Evolutionary conservation across 2,329 filamentous ascomycete genomes (phyloP).

Genomic region (Colletotrichum tanaceti): DNA sequence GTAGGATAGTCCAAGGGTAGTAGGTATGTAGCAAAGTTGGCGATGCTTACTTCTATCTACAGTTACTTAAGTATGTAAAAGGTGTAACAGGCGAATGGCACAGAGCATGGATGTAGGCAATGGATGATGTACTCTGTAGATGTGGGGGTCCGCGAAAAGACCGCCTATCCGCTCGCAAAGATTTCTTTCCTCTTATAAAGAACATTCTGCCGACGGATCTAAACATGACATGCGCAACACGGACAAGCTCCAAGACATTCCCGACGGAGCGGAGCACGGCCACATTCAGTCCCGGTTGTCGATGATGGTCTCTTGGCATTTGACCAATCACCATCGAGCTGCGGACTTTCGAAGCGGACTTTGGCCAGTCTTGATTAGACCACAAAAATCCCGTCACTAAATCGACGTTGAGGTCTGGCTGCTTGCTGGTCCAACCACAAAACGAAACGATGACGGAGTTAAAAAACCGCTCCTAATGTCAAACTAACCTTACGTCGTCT

Average conservation of each 20-base stretch:
- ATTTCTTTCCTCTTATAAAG: neutral
- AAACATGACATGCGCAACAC: neutral
- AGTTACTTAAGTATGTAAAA: neutral
- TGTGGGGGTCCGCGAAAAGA: neutral
- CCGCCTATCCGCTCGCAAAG: constrained; percentile 18
- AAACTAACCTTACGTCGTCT: too few species aligned
- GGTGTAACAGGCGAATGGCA: neutral
- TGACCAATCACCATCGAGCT: constrained; percentile 17
- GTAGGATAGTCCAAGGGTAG: neutral
- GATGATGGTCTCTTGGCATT: neutral
- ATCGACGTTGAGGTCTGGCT: neutral
- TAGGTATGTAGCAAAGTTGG: neutral
- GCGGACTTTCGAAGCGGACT: constrained; percentile 10
- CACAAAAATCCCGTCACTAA: neutral
- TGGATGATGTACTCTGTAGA: neutral
- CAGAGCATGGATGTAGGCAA: neutral
- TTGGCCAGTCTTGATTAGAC: neutral
- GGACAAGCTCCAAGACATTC: neutral
- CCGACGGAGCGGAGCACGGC: constrained; percentile 3
- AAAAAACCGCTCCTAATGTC: neutral
- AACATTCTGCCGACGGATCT: neutral
- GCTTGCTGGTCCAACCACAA: neutral
- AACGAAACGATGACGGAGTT: neutral
- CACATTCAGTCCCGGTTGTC: constrained; percentile 13
- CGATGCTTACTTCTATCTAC: too few species aligned